Evolutionary conservation across 495 filamentous ascomycete genomes (phyloP).

Genomic region (Bryoglossum gracile): DNA sequence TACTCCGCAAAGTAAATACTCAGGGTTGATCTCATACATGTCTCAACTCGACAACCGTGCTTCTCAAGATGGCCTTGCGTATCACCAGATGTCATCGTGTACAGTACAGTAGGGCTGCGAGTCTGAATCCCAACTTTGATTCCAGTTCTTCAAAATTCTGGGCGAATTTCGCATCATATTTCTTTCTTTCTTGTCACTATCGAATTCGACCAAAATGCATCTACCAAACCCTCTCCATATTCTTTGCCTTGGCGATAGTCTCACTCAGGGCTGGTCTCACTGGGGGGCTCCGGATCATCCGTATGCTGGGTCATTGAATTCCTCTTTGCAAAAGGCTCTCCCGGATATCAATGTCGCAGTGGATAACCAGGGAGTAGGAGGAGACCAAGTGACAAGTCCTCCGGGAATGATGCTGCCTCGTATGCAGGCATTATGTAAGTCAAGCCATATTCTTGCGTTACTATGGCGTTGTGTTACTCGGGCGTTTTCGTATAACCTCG

Average conservation of each 20-base stretch:
- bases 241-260: conserved; percentile 59
- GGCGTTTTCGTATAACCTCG: too few species aligned
- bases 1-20: too few species aligned
- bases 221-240: conserved; percentile 31
- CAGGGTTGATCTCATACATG: too few species aligned
- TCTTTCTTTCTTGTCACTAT: too few species aligned
- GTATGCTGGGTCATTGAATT: conserved; percentile 33
- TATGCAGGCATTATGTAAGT: conserved; percentile 31
- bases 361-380: conserved; percentile 39
- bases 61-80: too few species aligned
- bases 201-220: too few species aligned
- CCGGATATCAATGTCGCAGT: conserved; percentile 21
- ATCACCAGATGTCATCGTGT: too few species aligned
- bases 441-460: neutral
- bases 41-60: too few species aligned
- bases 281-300: conserved; percentile 42
- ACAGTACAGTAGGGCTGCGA: too few species aligned
- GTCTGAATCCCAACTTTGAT: too few species aligned
- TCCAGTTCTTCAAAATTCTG: too few species aligned
- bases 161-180: neutral
- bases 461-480: too few species aligned
- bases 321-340: conserved; percentile 8
- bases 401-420: conserved; percentile 37
- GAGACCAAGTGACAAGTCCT: conserved; percentile 40
- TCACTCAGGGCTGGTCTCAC: conserved; percentile 48